These are phyloP conservation scores for Yarrowia osloensis DNA, from an alignment of 805 yeast species.

Conservation along the genomic window DNA sequence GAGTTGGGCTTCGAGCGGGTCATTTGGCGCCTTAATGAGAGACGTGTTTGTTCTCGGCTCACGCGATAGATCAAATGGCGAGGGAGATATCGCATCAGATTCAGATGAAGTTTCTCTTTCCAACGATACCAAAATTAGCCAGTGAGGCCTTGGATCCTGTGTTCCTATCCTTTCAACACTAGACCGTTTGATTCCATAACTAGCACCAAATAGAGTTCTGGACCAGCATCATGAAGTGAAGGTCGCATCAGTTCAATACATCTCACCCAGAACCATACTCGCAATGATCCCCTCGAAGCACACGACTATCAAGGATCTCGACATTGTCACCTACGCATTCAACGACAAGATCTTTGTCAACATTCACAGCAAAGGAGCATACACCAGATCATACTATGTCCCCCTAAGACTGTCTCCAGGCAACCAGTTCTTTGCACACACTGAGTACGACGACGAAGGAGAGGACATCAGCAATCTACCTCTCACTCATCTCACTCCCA, in stretches of 20 bases:
- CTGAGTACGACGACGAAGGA: slow-evolving; percentile 24
- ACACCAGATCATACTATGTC: slow-evolving; percentile 38
- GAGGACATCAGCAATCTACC: slow-evolving; percentile 33
- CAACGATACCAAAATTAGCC: neutral
- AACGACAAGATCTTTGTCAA: slow-evolving; percentile 41
- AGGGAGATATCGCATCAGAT: neutral
- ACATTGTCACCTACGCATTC: slow-evolving; percentile 40
- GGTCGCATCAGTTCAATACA: neutral
- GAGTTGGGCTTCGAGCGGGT: neutral
- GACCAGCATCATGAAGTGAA: neutral
- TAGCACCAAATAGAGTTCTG: neutral
- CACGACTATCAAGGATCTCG: slow-evolving; percentile 36
- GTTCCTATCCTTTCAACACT: neutral
- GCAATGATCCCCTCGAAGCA: slow-evolving; percentile 27
- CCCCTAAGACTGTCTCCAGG: slow-evolving; percentile 34
- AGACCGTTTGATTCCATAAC: neutral
- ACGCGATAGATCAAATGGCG: too few relatives aligned
- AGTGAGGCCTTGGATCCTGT: neutral
- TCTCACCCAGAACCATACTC: neutral
- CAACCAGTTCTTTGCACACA: slow-evolving; percentile 21
- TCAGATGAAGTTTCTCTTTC: neutral
- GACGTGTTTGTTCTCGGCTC: neutral
- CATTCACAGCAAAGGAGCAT: slow-evolving; percentile 40
- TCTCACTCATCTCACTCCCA: slow-evolving; percentile 37
- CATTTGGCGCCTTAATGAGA: neutral